Conservation (phyloP, 495 filamentous ascomycete species). For the Chaetomium fimeti region DNA sequence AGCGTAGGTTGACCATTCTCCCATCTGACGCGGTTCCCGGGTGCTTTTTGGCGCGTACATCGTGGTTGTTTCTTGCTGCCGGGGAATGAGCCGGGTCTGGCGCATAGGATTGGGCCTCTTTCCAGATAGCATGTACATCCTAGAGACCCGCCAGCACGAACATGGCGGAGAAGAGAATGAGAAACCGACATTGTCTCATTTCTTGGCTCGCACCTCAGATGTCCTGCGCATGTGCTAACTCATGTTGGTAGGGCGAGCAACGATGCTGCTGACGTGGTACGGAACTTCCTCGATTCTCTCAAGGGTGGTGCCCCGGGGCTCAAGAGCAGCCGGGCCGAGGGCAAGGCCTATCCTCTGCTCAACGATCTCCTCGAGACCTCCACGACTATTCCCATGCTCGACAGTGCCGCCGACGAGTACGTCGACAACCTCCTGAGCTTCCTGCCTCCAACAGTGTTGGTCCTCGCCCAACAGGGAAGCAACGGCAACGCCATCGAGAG, state of each 20-base stretch:
- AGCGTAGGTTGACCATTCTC: constrained; percentile 90
- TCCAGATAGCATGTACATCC: constrained; percentile 35
- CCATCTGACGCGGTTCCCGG: constrained; percentile 28
- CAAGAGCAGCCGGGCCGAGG: constrained; percentile 45
- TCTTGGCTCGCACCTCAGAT: not conserved
- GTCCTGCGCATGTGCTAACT: constrained; percentile 35
- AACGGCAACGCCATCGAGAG: constrained; percentile 39
- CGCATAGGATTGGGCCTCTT: constrained; percentile 21
- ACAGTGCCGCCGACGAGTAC: constrained; percentile 59
- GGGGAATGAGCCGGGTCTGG: constrained; percentile 18
- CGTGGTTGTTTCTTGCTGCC: not conserved
- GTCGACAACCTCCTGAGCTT: constrained; percentile 73
- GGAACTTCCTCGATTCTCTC: constrained; percentile 84
- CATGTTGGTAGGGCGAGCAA: constrained; percentile 40
- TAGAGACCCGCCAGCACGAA: constrained; percentile 27
- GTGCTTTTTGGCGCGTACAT: constrained; percentile 26
- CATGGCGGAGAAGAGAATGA: constrained; percentile 25
- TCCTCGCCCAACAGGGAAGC: constrained; percentile 67
- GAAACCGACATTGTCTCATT: constrained; percentile 22
- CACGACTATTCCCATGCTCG: constrained; percentile 72
- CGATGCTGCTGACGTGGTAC: constrained; percentile 65
- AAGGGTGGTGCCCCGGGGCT: constrained; percentile 56
- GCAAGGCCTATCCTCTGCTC: constrained; percentile 76
- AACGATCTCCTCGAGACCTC: constrained; percentile 78
- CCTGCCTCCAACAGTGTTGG: constrained; percentile 65